Evolutionary conservation across 116 monocot genomes (phyloP).

Genomic region (Posidonia oceanica): DNA sequence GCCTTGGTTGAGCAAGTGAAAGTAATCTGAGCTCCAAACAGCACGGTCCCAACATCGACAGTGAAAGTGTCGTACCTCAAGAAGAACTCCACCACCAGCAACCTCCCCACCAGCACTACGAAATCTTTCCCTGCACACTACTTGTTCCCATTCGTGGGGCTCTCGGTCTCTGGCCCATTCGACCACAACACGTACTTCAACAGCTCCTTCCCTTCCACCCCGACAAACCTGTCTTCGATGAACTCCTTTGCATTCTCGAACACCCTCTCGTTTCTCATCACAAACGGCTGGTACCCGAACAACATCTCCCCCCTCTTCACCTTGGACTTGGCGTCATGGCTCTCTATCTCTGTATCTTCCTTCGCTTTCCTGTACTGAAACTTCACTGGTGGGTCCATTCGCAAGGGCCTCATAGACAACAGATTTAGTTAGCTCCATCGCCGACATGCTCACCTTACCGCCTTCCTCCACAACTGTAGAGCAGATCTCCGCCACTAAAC

Average conservation of each 20-base stretch:
- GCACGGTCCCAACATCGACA: slow-evolving; percentile 22
- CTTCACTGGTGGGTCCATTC: slow-evolving; percentile 63
- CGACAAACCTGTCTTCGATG: slow-evolving; percentile 47
- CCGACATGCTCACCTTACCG: slow-evolving; percentile 33
- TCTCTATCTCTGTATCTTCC: slow-evolving; percentile 46
- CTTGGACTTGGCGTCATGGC: slow-evolving; percentile 44
- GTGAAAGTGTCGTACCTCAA: slow-evolving; percentile 65
- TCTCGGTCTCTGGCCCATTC: slow-evolving; percentile 66
- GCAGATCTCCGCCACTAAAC: slow-evolving; percentile 26
- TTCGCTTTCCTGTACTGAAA: slow-evolving; percentile 60
- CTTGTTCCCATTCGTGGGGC: slow-evolving; percentile 42
- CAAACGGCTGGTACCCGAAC: slow-evolving; percentile 53
- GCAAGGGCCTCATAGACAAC: slow-evolving; percentile 65
- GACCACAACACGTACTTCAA: slow-evolving; percentile 61
- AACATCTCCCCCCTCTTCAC: slow-evolving; percentile 64
- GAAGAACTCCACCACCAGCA: slow-evolving; percentile 63
- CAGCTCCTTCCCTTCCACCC: slow-evolving; percentile 37
- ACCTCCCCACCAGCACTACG: slow-evolving; percentile 42
- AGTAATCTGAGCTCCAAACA: slow-evolving; percentile 34
- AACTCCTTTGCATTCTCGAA: slow-evolving; percentile 31
- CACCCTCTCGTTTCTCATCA: slow-evolving; percentile 31
- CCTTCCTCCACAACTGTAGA: no score
- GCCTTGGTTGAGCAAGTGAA: slow-evolving; percentile 54
- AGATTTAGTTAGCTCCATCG: slow-evolving; percentile 47
- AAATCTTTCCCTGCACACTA: slow-evolving; percentile 75